Base-by-base conservation (phyloP, 768 basidiomycete species). In the Crucibulum laeve region DNA sequence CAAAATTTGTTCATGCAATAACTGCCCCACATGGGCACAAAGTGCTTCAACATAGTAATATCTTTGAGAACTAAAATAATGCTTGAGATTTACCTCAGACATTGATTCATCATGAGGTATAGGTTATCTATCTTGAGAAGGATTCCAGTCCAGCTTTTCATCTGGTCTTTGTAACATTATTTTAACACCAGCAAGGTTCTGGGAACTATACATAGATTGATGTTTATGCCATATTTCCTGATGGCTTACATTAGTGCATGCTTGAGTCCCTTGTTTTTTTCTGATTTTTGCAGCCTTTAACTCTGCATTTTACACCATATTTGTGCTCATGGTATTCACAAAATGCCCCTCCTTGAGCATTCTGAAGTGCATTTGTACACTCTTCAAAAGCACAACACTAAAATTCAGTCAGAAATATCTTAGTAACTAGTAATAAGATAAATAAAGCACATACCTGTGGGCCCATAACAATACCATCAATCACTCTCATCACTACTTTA, bases 1-100 rank as follows among this genome's bases (percentile, higher is more conserved):
- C 51, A 62, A 60, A 61, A 25, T 54, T 57, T 11, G 52, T 44
- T 59, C 59, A 59, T n/a, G 61, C 58, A 49, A 57, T n/a, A n/a
- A n/a, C n/a, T n/a, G n/a, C n/a, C n/a, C n/a, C n/a, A n/a, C n/a
- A n/a, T n/a, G n/a, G 53, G 0, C n/a, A n/a, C 57, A 58, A 25
- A 56, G 48, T 4, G 59, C 60, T 47, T 63, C 60, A 38, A 62
- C 50, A 49, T 57, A 61, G 42, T 59, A 61, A 23, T 51, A 58
- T 18, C 40, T 30, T 18, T 6, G 8, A 15, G 58, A 47, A 14
- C 34, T 28, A 42, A 54, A 57, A 25, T 51, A 55, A 45, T 55
- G 43, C 41, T 44, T 53, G 11, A 25, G 24, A 11, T 25, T 10
- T 38, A 14, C 19, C 30, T 44, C 43, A 38, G 28, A n/a, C 18